Evolutionary conservation across 2,329 filamentous ascomycete species (phyloP), one percentile per base, ranked within the genome.

Genomic region (Ceratocystis albifundus): DNA sequence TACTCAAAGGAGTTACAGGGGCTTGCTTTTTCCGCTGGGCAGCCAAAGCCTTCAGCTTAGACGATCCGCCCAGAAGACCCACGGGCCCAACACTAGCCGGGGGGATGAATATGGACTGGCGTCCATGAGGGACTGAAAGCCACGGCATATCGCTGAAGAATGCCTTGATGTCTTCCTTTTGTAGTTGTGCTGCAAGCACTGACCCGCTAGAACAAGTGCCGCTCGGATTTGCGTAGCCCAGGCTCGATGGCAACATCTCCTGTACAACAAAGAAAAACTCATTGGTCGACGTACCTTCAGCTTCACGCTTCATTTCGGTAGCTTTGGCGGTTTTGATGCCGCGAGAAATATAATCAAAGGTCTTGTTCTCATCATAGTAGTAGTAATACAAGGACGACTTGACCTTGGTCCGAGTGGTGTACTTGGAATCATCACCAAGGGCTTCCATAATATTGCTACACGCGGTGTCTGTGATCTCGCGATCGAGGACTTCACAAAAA

Each of bases 71-170:
- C 1, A 96, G 76, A 0, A 99, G 79, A 1, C 90, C 88, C 20
- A 61, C 53, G 46, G 55, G 66, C 20, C 86, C 83, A 61, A 77
- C 78, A 69, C 45, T 82, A 17, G 71, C 69, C 67, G 75, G 84
- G 50, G 86, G 80, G 62, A 88, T 76, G 46, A 92, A 82, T 17
- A 87, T 80, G 17, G 88, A 82, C 70, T 83, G 81, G 36, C 89
- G 84, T 61, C 87, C 76, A 48, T 75, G 71, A 25, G 91, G 89
- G 10, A 93, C 79, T 64, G 86, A 82, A 65, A 91, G 80, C 93
- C 94, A 99, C 0, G 92, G 89, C 73, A 88, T 88, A 72, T 96
- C 92, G 72, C 80, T 77, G 74, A 96, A 99, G 75, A 92, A 89
- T 79, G 67, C 61, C 55, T 45, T 61, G 53, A 65, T 61, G 44